Conservation (phyloP, 2,329 filamentous ascomycete species). For the Diaporthe aspalathi region DNA sequence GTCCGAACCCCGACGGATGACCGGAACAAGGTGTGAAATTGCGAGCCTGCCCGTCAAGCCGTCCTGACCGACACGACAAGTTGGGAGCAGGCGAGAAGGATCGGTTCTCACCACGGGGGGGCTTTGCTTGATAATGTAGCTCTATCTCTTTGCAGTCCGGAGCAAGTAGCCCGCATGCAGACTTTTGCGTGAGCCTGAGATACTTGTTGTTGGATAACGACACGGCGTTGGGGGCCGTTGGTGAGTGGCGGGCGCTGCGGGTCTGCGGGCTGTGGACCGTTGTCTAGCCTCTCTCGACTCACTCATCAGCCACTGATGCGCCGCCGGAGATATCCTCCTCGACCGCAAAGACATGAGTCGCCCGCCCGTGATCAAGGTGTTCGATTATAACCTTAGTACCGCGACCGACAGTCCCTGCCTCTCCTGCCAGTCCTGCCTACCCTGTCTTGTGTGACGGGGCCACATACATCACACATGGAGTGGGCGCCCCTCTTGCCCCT, state of each 20-base stretch:
- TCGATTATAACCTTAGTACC: no score
- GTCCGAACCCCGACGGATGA: conserved; percentile 6
- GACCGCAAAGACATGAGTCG: conserved; percentile 8
- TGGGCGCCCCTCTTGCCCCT: no score
- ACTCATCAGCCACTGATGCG: background rate
- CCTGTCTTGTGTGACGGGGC: background rate
- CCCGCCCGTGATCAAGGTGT: background rate
- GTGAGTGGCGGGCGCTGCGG: background rate
- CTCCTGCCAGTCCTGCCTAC: no score
- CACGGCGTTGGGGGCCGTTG: background rate
- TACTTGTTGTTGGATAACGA: no score
- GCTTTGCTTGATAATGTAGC: background rate
- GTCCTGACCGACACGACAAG: background rate
- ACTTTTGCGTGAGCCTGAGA: no score
- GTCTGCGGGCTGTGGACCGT: background rate
- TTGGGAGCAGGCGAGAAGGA: background rate
- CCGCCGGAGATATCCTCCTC: conserved; percentile 12
- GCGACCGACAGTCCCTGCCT: no score
- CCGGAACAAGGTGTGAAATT: background rate
- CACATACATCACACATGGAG: no score
- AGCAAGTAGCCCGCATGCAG: background rate
- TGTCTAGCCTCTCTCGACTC: background rate
- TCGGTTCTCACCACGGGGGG: background rate
- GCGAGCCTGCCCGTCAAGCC: no score
- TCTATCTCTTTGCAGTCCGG: background rate